Base-by-base conservation (phyloP, 495 filamentous ascomycete species). In the Podospora conica region DNA sequence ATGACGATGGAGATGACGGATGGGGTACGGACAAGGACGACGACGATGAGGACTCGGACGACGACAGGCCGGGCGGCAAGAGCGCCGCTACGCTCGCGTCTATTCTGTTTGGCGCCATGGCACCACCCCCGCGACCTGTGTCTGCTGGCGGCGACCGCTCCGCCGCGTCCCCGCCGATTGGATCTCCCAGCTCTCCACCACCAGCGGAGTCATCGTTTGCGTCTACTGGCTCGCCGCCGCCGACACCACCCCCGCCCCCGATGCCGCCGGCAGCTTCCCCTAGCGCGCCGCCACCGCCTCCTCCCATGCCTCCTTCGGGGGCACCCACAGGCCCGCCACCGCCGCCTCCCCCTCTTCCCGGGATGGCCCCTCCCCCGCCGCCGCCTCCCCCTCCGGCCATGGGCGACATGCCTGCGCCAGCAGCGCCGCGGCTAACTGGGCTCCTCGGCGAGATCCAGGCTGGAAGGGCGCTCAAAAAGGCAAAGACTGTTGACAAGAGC, bases 91-190 rank as follows among this genome's bases (percentile, higher is more conserved):
- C 96, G 65, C 87, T 98, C 33, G 95, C 95, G 20, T 93, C 90
- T 40, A 95, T 93, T 66, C 85, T 98, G 29, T 98, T 98, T 77
- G 93, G 95, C 64, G 96, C 94, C 60, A 98, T 98, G 95, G 95
- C 85, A 10, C 95, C 95, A 54, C 95, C 95, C 22, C 40, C 40
- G 15, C 87, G 94, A 60, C 92, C 96, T 33, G 75, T 97, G 25
- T 94, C 91, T 58, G 90, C 91, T 9, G 87, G 89, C 78, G 92
- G 91, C 60, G 86, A 91, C 58, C 88, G 89, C 69, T 77, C 82
- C 53, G 74, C 82, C n/a, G 81, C 67, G 20, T 72, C 84, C 25
- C 65, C 72, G 12, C 78, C 79, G 10, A 61, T 80, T 74, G 72
- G 64, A 21, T 71, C 79, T 6, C 75, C 79, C 9, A 73, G 74